phyloP scores from a whole-genome alignment of 495 filamentous ascomycete species.

The Pyrenopolyporus hunteri region DNA sequence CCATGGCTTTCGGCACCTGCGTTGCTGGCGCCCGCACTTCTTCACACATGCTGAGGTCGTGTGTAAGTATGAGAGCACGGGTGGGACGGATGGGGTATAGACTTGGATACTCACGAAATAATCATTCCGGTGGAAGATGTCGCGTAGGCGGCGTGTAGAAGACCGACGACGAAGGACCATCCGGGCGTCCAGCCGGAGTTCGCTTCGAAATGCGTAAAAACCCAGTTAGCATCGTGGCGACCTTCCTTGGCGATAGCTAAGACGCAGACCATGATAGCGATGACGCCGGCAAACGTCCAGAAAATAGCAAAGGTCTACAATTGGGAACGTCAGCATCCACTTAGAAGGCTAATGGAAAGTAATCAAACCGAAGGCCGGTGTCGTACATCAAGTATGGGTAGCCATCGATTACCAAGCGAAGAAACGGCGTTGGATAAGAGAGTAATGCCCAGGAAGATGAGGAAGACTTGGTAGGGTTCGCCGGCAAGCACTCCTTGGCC shows the following conservation, averaged over 20 bases:
- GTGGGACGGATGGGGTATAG: background rate
- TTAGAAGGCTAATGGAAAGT: background rate
- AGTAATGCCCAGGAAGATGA: constrained; percentile 65
- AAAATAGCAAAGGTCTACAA: constrained; percentile 56
- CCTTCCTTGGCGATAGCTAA: constrained; percentile 54
- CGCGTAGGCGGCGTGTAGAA: constrained; percentile 57
- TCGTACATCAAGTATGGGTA: constrained; percentile 62
- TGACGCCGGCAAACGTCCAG: constrained; percentile 56
- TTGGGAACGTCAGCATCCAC: background rate
- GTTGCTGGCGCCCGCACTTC: constrained; percentile 55
- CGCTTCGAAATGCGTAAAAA: constrained; percentile 52
- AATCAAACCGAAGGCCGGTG: background rate
- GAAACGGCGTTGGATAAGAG: constrained; percentile 61
- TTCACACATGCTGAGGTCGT: constrained; percentile 52
- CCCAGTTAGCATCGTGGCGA: constrained; percentile 48
- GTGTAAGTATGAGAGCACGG: constrained; percentile 25
- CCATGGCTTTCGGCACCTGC: constrained; percentile 60
- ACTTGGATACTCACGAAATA: constrained; percentile 46
- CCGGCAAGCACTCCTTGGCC: constrained; percentile 49
- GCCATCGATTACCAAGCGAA: constrained; percentile 60
- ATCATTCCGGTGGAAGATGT: constrained; percentile 62
- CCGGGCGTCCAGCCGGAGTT: constrained; percentile 56
- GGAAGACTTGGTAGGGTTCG: constrained; percentile 62
- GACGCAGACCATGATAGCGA: constrained; percentile 52
- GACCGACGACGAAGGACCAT: constrained; percentile 57